A percentile compares a stretch with the other conserved stretches of the same genome.
phyloP scores from a whole-genome alignment of 2,329 filamentous ascomycete species.

The Coleophoma cylindrospora region DNA sequence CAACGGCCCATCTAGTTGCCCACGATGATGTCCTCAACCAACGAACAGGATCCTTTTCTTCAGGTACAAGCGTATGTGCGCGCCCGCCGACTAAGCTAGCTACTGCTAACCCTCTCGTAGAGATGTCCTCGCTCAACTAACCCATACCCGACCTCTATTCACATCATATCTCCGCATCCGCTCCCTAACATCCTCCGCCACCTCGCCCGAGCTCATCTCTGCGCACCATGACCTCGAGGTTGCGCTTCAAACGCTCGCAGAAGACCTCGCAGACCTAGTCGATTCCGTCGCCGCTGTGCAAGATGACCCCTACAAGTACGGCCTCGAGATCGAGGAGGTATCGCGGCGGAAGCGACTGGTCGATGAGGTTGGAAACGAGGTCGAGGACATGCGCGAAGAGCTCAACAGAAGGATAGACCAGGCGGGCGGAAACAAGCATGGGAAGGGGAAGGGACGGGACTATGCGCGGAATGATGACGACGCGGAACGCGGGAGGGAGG shows the following conservation, averaged over 20 bases:
- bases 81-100: not conserved
- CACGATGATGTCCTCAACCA: constrained; percentile 62
- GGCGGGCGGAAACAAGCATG: constrained; percentile 14
- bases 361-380: constrained; percentile 81
- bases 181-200: constrained; percentile 67
- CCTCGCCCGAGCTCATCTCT: constrained; percentile 79
- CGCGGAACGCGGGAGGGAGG: constrained; percentile 33
- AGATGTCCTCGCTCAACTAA: constrained; percentile 82
- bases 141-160: constrained; percentile 79
- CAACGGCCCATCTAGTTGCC: not conserved
- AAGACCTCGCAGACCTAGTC: constrained; percentile 84
- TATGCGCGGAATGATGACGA: constrained; percentile 25
- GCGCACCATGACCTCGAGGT: constrained; percentile 65
- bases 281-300: constrained; percentile 86
- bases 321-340: constrained; percentile 78
- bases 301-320: constrained; percentile 80
- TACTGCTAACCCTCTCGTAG: constrained; percentile 37
- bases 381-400: constrained; percentile 85
- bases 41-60: constrained; percentile 66
- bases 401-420: constrained; percentile 54
- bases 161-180: constrained; percentile 94
- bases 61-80: constrained; percentile 61
- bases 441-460: constrained; percentile 16
- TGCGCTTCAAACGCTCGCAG: constrained; percentile 63
- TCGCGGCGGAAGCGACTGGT: constrained; percentile 75